Percentiles rank a stretch among this genome's conserved stretches.
Evolutionary conservation across 306 rosid genomes (phyloP).

Genomic region (Lathyrus oleraceus): DNA sequence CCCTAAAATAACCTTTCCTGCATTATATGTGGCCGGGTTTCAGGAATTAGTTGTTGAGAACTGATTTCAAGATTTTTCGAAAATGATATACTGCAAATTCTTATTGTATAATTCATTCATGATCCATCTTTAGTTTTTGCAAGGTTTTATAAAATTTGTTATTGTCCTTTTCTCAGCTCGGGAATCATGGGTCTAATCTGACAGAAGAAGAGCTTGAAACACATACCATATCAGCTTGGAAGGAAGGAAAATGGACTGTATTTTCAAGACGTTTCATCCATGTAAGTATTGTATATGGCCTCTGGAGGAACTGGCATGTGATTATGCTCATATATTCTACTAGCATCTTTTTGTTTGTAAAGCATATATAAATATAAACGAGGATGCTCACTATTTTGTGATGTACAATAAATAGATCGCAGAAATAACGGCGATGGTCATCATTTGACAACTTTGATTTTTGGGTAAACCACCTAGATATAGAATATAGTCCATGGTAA

Average conservation of each 20-base stretch:
- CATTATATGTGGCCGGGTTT: slow-evolving; percentile 23
- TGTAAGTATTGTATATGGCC: slow-evolving; percentile 56
- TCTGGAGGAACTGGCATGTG: slow-evolving; percentile 10
- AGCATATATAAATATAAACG: slow-evolving; percentile 11
- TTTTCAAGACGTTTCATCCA: slow-evolving; percentile 64
- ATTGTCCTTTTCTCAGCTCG: slow-evolving; percentile 62
- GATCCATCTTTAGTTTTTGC: slow-evolving; percentile 2
- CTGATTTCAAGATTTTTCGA: slow-evolving; percentile 25
- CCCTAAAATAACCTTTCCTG: slow-evolving; percentile 17
- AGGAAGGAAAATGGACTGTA: slow-evolving; percentile 82
- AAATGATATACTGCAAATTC: slow-evolving; percentile 20
- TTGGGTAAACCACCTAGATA: slow-evolving; percentile 6
- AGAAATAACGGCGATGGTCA: no score
- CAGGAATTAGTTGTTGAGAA: slow-evolving; percentile 26
- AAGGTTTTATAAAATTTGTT: slow-evolving; percentile 34
- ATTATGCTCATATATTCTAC: background rate
- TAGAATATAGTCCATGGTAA: slow-evolving; percentile 1
- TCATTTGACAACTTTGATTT: slow-evolving; percentile 15
- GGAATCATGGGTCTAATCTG: slow-evolving; percentile 91
- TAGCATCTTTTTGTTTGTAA: background rate
- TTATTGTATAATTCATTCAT: slow-evolving; percentile 3
- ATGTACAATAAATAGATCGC: background rate
- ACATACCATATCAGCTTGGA: slow-evolving; percentile 97
- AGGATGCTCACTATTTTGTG: slow-evolving; percentile 3
- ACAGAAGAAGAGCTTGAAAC: slow-evolving; percentile 99